Conservation (phyloP, 202 grass and related monocot genomes). For the Carex arenaria region DNA sequence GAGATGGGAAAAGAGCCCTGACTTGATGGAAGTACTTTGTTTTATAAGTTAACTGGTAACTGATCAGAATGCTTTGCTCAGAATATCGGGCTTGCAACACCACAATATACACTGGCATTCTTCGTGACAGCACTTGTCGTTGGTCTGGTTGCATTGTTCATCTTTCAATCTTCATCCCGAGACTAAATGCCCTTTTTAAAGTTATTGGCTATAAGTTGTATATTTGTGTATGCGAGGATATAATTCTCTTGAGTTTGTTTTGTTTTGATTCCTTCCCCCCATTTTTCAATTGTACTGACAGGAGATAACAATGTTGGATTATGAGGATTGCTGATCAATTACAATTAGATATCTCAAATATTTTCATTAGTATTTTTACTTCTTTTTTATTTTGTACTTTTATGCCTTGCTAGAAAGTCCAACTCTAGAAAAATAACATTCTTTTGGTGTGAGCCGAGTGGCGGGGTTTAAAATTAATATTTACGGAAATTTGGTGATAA, state of each 20-base stretch:
- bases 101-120: slow-evolving; percentile 53
- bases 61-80: slow-evolving; percentile 27
- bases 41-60: not conserved
- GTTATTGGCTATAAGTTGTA: slow-evolving; percentile 4
- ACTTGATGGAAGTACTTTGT: not conserved
- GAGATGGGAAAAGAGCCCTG: no score
- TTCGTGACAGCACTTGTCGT: slow-evolving; percentile 61
- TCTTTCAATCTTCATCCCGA: slow-evolving; percentile 57
- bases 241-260: not conserved
- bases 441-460: no score
- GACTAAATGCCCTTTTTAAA: slow-evolving; percentile 28
- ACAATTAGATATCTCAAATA: not conserved
- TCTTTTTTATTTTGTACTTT: not conserved
- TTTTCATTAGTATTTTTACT: not conserved
- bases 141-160: slow-evolving; percentile 62
- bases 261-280: not conserved
- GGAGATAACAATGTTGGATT: not conserved
- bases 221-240: not conserved
- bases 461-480: no score
- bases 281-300: not conserved
- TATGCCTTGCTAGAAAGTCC: not conserved
- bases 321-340: not conserved
- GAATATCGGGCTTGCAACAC: slow-evolving; percentile 62
- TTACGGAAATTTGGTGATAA: no score
- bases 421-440: no score